A percentile compares a stretch with the other conserved stretches of the same genome.
phyloP scores from a whole-genome alignment of 805 yeast genomes.

The Candida endomychidarum region DNA sequence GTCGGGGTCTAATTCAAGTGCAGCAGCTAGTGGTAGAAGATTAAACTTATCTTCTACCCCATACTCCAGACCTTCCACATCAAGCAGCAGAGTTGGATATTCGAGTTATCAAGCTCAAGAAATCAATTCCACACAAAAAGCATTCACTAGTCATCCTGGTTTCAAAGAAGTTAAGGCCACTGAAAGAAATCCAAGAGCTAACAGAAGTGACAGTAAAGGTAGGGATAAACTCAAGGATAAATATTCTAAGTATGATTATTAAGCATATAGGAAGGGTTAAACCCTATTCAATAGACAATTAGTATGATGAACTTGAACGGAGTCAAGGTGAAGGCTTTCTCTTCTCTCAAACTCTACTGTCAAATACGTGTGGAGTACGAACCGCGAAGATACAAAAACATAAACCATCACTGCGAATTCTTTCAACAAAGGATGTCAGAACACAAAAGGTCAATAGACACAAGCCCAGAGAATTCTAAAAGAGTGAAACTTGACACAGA shows the following conservation, averaged over 20 bases:
- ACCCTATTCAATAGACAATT: too few relatives aligned
- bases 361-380: too few relatives aligned
- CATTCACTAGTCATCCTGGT: constrained; percentile 4
- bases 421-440: constrained; percentile 4
- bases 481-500: constrained; percentile 11
- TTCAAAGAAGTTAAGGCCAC: not conserved
- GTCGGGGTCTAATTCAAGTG: constrained; percentile 27
- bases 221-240: constrained; percentile 4
- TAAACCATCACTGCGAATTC: not conserved
- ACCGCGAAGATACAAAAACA: too few relatives aligned
- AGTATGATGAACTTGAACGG: too few relatives aligned
- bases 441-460: constrained; percentile 20
- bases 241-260: constrained; percentile 9
- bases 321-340: too few relatives aligned
- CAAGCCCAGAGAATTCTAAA: constrained; percentile 13
- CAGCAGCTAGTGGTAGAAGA: constrained; percentile 36
- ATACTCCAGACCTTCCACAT: not conserved
- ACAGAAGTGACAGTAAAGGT: not conserved
- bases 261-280: not conserved
- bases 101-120: not conserved
- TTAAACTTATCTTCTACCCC: constrained; percentile 9
- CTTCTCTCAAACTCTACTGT: too few relatives aligned
- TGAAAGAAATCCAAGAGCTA: constrained; percentile 2
- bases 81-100: not conserved
- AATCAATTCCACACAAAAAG: not conserved